These are phyloP conservation scores for Phyllosticta citrichinensis DNA, from an alignment of 2,329 filamentous ascomycete species.

Conservation along the genomic window DNA sequence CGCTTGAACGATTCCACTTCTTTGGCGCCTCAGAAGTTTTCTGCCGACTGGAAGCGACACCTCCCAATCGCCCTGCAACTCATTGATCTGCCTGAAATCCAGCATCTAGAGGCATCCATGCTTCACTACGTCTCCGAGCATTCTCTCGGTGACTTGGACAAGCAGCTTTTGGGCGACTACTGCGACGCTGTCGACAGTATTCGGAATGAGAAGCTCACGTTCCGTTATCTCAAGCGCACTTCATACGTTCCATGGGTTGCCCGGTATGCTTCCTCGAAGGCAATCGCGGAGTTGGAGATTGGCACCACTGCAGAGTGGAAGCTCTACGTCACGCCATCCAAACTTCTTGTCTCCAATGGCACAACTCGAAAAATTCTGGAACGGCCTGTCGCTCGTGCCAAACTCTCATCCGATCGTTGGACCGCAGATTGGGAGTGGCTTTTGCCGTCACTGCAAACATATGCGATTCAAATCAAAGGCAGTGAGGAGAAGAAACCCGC, in stretches of 20 bases:
- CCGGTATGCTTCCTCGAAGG: slow-evolving; percentile 29
- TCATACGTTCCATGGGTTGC: slow-evolving; percentile 29
- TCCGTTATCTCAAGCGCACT: slow-evolving; percentile 1
- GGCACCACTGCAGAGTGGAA: slow-evolving; percentile 35
- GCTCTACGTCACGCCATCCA: slow-evolving; percentile 34
- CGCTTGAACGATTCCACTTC: background rate
- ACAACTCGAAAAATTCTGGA: slow-evolving; percentile 32
- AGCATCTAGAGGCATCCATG: background rate
- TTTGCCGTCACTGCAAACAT: slow-evolving; percentile 11
- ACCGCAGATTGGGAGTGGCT: slow-evolving; percentile 18
- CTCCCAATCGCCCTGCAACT: slow-evolving; percentile 19
- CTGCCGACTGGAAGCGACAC: slow-evolving; percentile 26
- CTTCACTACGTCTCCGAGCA: background rate
- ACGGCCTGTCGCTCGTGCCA: slow-evolving; percentile 17
- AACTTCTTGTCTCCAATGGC: slow-evolving; percentile 28
- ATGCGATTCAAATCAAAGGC: slow-evolving; percentile 15
- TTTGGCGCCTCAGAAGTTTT: slow-evolving; percentile 34
- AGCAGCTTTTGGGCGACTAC: background rate
- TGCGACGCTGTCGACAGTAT: background rate
- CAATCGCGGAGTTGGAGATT: slow-evolving; percentile 31
- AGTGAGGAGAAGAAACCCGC: slow-evolving; percentile 19
- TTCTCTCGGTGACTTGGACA: background rate
- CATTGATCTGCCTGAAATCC: slow-evolving; percentile 13
- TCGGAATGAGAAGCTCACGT: background rate
- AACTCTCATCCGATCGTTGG: slow-evolving; percentile 12